Percentiles rank a stretch among this genome's conserved stretches.
phyloP scores from a whole-genome alignment of 768 basidiomycete genomes.

The Rickenella mellea region DNA sequence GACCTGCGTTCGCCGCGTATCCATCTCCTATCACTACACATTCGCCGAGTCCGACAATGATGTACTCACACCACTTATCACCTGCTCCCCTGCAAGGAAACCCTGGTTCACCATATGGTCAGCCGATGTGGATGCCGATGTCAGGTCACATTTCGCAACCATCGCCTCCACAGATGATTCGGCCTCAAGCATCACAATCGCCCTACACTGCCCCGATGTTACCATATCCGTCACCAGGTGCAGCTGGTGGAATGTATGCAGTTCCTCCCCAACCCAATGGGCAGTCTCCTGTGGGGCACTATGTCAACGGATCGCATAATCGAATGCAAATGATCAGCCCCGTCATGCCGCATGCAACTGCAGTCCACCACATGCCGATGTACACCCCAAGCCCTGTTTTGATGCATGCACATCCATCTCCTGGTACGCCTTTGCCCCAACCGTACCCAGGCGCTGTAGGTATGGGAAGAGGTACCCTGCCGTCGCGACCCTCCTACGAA shows the following conservation, averaged over 20 bases:
- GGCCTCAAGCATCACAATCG: constrained; percentile 22
- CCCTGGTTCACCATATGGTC: constrained; percentile 48
- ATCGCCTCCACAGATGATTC: constrained; percentile 4
- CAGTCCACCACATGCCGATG: constrained; percentile 35
- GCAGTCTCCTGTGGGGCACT: constrained; percentile 32
- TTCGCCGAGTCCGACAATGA: constrained; percentile 55
- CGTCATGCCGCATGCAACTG: constrained; percentile 47
- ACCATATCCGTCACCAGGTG: constrained; percentile 49
- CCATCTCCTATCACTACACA: constrained; percentile 65
- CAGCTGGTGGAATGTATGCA: constrained; percentile 38
- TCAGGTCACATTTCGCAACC: constrained; percentile 33
- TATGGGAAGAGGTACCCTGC: constrained; percentile 37
- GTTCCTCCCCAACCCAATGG: constrained; percentile 33
- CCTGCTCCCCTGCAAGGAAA: constrained; percentile 56
- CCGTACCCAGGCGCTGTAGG: constrained; percentile 19
- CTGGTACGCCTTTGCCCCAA: constrained; percentile 23
- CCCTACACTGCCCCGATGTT: constrained; percentile 61
- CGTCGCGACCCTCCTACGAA: constrained; percentile 38
- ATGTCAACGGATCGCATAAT: constrained; percentile 25
- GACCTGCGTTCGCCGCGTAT: constrained; percentile 50
- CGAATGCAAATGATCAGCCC: constrained; percentile 61
- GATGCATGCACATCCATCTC: constrained; percentile 38
- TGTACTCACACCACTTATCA: constrained; percentile 53
- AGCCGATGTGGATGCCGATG: constrained; percentile 58
- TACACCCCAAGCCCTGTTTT: constrained; percentile 62